Evolutionary conservation across 805 yeast genomes (phyloP).

Genomic region (Metschnikowia similis): DNA sequence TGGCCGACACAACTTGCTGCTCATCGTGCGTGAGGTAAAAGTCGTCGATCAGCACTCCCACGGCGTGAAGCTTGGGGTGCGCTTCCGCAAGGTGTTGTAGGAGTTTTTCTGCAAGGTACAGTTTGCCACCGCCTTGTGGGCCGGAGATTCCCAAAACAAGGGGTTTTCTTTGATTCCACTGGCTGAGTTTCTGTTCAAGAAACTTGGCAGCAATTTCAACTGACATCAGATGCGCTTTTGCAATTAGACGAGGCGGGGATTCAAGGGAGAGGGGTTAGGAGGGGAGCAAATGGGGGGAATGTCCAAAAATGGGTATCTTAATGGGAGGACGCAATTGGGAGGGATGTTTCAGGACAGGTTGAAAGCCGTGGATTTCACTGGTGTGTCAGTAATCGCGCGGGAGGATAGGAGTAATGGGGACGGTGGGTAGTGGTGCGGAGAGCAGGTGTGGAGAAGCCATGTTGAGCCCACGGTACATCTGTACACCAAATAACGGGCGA

Average conservation of each 20-base stretch:
- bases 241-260: no score
- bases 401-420: no score
- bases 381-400: no score
- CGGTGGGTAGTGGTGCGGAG: no score
- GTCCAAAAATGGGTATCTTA: no score
- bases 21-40: conserved; percentile 66
- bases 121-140: conserved; percentile 80
- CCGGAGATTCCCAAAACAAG: conserved; percentile 58
- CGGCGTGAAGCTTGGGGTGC: conserved; percentile 36
- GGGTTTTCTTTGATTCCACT: conserved; percentile 24
- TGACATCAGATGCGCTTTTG: not conserved
- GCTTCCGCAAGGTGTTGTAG: conserved; percentile 25
- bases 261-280: no score
- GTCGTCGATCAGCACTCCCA: conserved; percentile 78
- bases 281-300: not conserved
- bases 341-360: not conserved
- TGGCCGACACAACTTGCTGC: conserved; percentile 45
- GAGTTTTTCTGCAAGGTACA: conserved; percentile 48
- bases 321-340: not conserved
- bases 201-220: conserved; percentile 7
- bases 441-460: no score
- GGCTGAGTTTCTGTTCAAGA: conserved; percentile 6
- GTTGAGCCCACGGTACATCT: no score
- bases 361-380: not conserved
- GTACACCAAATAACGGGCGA: no score